Conservation (phyloP, 1,139 yeast genomes). For the Suhomyces ambrosiae region DNA sequence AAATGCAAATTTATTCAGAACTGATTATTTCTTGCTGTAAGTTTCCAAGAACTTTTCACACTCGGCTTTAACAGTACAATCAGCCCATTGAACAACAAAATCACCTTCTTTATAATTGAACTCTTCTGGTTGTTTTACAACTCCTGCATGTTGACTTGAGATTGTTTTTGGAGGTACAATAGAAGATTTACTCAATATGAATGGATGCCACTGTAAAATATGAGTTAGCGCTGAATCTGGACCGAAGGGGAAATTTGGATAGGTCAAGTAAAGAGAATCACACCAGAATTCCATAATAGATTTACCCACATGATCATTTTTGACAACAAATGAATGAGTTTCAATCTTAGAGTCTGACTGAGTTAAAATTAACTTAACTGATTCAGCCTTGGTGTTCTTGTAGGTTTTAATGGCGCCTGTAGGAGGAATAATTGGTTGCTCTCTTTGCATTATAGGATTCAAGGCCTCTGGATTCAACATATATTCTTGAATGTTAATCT, state of each 20-base stretch:
- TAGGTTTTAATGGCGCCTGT: constrained; percentile 72
- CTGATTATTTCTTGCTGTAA: constrained; percentile 31
- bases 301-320: constrained; percentile 63
- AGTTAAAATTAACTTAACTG: constrained; percentile 61
- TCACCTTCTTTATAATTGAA: constrained; percentile 60
- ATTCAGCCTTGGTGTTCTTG: constrained; percentile 54
- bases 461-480: constrained; percentile 59
- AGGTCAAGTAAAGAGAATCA: constrained; percentile 67
- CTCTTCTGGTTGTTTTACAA: constrained; percentile 16
- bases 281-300: constrained; percentile 76
- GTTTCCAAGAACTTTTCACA: constrained; percentile 54
- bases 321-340: constrained; percentile 67
- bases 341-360: constrained; percentile 65
- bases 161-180: constrained; percentile 61
- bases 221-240: constrained; percentile 77
- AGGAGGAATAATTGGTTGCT: constrained; percentile 70
- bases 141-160: constrained; percentile 30
- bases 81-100: constrained; percentile 61
- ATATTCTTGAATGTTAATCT: constrained; percentile 57
- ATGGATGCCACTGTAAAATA: constrained; percentile 92
- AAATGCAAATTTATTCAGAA: no score
- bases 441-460: constrained; percentile 60
- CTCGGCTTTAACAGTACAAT: constrained; percentile 47
- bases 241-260: constrained; percentile 59
- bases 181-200: constrained; percentile 67